phyloP scores from a whole-genome alignment of 2,329 filamentous ascomycete species.

The Xylaria sp. region DNA sequence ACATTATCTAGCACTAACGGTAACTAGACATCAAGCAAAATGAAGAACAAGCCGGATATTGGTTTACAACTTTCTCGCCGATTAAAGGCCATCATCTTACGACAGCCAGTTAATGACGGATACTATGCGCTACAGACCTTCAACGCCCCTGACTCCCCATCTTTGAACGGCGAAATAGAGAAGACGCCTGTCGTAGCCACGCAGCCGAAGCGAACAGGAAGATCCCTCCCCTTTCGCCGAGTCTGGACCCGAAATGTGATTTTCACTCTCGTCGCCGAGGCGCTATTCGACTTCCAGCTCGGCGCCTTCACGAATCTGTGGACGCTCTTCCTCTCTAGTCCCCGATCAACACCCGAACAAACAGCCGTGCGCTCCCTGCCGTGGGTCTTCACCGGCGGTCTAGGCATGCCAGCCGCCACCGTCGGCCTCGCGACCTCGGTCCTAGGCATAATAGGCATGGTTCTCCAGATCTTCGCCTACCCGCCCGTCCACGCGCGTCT shows the following conservation, averaged over 20 bases:
- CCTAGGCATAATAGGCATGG: slow-evolving; percentile 74
- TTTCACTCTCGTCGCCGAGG: slow-evolving; percentile 68
- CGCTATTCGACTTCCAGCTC: slow-evolving; percentile 76
- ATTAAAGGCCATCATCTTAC: slow-evolving; percentile 48
- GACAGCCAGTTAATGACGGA: slow-evolving; percentile 44
- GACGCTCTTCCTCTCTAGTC: slow-evolving; percentile 75
- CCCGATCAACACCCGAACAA: slow-evolving; percentile 57
- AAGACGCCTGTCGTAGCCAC: slow-evolving; percentile 45
- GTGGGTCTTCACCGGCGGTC: slow-evolving; percentile 70
- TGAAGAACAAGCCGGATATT: slow-evolving; percentile 57
- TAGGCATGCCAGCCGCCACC: slow-evolving; percentile 72
- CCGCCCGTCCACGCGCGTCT: slow-evolving; percentile 71
- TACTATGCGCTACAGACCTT: slow-evolving; percentile 48
- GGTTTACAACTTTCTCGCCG: slow-evolving; percentile 53
- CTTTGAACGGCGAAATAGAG: slow-evolving; percentile 6
- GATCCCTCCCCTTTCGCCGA: slow-evolving; percentile 53
- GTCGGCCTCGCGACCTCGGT: slow-evolving; percentile 77
- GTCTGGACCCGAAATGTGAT: slow-evolving; percentile 61
- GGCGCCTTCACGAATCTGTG: slow-evolving; percentile 76
- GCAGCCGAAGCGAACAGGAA: slow-evolving; percentile 44
- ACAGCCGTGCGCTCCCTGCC: slow-evolving; percentile 52
- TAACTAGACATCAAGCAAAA: slow-evolving; percentile 58
- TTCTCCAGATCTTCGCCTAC: slow-evolving; percentile 75
- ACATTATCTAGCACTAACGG: slow-evolving; percentile 5
- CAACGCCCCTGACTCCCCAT: slow-evolving; percentile 26